Percentiles rank a stretch among this genome's conserved stretches.
phyloP scores from a whole-genome alignment of 352 stramenopile species.

The Globisporangium paddicum region DNA sequence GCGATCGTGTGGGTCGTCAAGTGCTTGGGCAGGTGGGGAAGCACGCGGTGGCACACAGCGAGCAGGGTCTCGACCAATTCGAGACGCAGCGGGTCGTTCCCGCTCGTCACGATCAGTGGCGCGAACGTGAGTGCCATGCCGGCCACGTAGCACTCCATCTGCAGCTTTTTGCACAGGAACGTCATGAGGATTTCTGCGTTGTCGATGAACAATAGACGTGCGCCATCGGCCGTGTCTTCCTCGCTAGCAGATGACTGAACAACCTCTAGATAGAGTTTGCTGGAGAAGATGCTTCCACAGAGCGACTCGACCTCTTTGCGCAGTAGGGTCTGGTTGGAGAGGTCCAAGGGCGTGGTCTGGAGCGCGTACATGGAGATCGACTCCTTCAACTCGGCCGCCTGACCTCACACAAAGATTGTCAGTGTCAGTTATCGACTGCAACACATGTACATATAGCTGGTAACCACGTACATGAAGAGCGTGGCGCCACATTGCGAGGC shows the following conservation, averaged over 20 bases:
- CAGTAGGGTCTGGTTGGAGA: conserved; percentile 43
- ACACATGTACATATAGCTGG: too few species aligned
- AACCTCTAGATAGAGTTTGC: conserved; percentile 38
- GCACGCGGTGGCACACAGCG: conserved; percentile 35
- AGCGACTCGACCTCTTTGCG: conserved; percentile 69
- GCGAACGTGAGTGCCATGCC: conserved; percentile 53
- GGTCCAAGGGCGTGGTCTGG: conserved; percentile 54
- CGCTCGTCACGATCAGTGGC: conserved; percentile 48
- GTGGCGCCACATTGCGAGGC: conserved; percentile 54
- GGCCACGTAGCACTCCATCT: conserved; percentile 38
- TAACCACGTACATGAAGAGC: conserved; percentile 29
- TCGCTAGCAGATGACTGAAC: conserved; percentile 18
- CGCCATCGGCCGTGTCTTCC: conserved; percentile 38
- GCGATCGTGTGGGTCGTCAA: conserved; percentile 22
- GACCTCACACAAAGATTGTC: neutral
- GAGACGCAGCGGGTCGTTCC: conserved; percentile 60
- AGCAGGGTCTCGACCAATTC: conserved; percentile 52
- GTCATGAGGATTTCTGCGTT: conserved; percentile 67
- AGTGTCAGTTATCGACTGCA: neutral
- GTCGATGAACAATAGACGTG: conserved; percentile 72
- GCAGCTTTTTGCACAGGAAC: conserved; percentile 57
- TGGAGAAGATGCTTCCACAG: conserved; percentile 60
- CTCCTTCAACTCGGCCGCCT: conserved; percentile 24
- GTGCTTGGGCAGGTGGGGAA: conserved; percentile 50
- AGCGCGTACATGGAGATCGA: conserved; percentile 66